Percentiles rank a stretch among this genome's conserved stretches.
Conservation (phyloP, 2,329 filamentous ascomycete genomes). For the Neonectria magnoliae region DNA sequence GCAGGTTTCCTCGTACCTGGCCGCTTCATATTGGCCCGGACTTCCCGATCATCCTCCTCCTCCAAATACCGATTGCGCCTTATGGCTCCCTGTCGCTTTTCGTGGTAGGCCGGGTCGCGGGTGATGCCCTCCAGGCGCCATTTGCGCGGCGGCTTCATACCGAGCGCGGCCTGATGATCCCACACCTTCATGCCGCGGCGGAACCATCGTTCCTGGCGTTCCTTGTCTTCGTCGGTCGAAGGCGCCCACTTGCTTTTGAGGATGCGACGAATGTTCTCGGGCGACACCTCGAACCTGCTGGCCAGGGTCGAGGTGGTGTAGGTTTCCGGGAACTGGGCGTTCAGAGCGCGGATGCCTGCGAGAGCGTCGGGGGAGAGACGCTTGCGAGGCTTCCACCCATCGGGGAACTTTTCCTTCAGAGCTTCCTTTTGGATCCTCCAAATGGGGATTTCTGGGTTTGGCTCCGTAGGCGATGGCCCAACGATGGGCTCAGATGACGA, state of each 20-base stretch:
- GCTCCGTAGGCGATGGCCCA: conserved; percentile 27
- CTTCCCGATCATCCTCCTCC: conserved; percentile 42
- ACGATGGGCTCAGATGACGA: conserved; percentile 18
- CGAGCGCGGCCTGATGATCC: conserved; percentile 67
- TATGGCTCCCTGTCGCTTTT: conserved; percentile 43
- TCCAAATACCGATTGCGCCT: conserved; percentile 44
- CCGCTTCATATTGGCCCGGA: conserved; percentile 16
- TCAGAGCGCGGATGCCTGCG: conserved; percentile 86
- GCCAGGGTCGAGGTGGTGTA: conserved; percentile 82
- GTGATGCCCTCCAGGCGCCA: conserved; percentile 68
- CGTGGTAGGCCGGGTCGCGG: conserved; percentile 55
- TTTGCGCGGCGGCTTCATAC: conserved; percentile 67
- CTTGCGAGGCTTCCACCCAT: conserved; percentile 85
- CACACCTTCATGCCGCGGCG: conserved; percentile 69
- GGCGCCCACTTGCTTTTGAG: conserved; percentile 82
- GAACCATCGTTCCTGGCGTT: conserved; percentile 70
- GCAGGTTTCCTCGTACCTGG: not conserved
- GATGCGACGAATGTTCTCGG: conserved; percentile 88
- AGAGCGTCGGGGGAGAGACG: conserved; percentile 91
- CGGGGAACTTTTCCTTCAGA: conserved; percentile 80
- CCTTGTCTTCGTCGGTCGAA: conserved; percentile 64
- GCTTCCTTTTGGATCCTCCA: conserved; percentile 84
- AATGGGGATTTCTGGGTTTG: conserved; percentile 50
- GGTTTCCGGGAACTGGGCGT: conserved; percentile 77
- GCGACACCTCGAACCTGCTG: conserved; percentile 82